Percentiles rank a stretch among this genome's conserved stretches.
Evolutionary conservation across 768 basidiomycete genomes (phyloP).

Genomic region (Boletus rufocinnamomeus): DNA sequence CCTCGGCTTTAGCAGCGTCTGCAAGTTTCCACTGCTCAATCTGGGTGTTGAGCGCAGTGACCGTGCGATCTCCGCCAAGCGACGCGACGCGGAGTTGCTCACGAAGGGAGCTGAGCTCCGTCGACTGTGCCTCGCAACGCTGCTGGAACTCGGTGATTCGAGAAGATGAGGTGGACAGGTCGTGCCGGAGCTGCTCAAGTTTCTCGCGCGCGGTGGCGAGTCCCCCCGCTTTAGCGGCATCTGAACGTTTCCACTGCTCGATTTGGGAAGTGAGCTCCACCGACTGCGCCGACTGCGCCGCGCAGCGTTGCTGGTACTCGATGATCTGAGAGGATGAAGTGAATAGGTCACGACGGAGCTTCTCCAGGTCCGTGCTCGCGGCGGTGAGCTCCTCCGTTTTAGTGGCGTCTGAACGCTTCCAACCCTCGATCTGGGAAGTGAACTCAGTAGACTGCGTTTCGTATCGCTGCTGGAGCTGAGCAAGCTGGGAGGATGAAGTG

Average conservation of each 20-base stretch:
- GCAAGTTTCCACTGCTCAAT: not conserved
- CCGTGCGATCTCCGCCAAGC: not conserved
- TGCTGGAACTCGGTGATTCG: not conserved
- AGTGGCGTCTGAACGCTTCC: not conserved
- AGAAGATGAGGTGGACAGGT: not conserved
- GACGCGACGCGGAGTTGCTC: not conserved
- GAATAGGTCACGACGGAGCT: not conserved
- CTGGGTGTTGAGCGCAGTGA: not conserved
- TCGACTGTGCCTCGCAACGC: not conserved
- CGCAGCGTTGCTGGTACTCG: not conserved
- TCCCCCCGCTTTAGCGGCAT: not conserved
- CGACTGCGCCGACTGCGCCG: not conserved
- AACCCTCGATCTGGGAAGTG: not conserved
- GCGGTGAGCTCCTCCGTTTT: not conserved
- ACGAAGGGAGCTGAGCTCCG: not conserved
- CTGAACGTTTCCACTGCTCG: not conserved
- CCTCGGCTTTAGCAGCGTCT: too few relatives aligned
- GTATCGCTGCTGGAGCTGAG: not conserved
- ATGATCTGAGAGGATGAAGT: not conserved
- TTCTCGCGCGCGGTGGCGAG: not conserved
- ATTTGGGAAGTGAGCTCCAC: not conserved
- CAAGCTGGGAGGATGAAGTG: not conserved
- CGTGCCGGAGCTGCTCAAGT: not conserved
- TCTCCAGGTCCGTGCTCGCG: not conserved
- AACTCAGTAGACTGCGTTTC: not conserved